Base-by-base conservation (phyloP, 1,284 basidiomycete species). In the Boletus holoroseus region DNA sequence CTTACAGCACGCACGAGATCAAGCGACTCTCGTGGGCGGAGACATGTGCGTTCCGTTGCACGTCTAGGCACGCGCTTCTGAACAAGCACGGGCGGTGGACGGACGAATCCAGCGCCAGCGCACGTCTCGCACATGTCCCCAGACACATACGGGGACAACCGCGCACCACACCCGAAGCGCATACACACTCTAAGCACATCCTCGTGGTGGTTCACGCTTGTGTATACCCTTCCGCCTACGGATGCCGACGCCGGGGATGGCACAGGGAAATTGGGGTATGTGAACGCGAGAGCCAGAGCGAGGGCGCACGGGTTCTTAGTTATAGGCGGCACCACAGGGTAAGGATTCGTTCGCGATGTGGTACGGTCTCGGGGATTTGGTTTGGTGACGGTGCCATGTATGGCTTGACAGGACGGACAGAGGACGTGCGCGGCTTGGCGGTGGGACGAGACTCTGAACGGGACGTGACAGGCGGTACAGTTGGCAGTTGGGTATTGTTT, bases 141-240 rank as follows among this genome's bases (percentile, higher is more conserved):
- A 2, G 11, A n/a, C 8, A 34, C 31, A 20, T 50, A 26, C 16
- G 9, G 2, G 2, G 44, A 42, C 7, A 64, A 12, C 3, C 39
- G 50, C 0, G 35, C 40, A 5, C 60, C 55, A 11, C 62, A 61
- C 5, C 62, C 62, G 6, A 42, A 51, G 34, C 60, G 58, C 50
- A 56, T 43, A 24, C 62, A 61, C 6, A 46, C 37, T 6, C 46
- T 37, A 4, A 3, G 31, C 24, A 16, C 24, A 15, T 28, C 30
- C 1, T 13, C 5, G 3, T 11, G 11, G n/a, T 28, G 12, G 28
- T 24, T 47, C 15, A 1, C n/a, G 24, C 18, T 9, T 15, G 31
- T 5, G 15, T 22, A 5, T 7, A 16, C 18, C 16, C 24, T n/a
- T 6, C 11, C 22, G 12, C n/a, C 22, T 31, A 20, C 1, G 8